Percentiles rank a stretch among this genome's conserved stretches.
Evolutionary conservation across 2,329 filamentous ascomycete species (phyloP).

Genomic region (Ascochyta viciae-villosae): DNA sequence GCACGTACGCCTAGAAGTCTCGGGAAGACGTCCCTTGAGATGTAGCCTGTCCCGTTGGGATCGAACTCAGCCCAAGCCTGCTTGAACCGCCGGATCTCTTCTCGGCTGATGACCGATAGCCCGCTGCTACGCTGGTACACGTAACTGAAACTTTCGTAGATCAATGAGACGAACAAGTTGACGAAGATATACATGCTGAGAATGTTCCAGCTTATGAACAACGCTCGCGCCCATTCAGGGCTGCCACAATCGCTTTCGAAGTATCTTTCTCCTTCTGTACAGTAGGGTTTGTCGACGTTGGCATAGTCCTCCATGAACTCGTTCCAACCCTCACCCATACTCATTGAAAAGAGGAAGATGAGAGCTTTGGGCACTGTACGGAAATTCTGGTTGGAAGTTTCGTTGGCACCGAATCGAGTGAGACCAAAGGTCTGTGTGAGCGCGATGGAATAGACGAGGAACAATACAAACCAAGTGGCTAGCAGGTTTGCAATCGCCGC

Average conservation of each 20-base stretch:
- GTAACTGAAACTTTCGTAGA: slow-evolving; percentile 99
- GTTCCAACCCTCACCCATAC: slow-evolving; percentile 96
- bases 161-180: slow-evolving; percentile 96
- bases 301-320: slow-evolving; percentile 96
- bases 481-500: slow-evolving; percentile 89
- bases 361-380: slow-evolving; percentile 92
- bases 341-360: slow-evolving; percentile 91
- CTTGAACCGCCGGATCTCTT: slow-evolving; percentile 96
- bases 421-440: slow-evolving; percentile 95
- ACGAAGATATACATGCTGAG: slow-evolving; percentile 99
- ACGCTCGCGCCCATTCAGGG: slow-evolving; percentile 80
- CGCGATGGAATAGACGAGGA: slow-evolving; percentile 94
- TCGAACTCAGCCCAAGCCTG: slow-evolving; percentile 98
- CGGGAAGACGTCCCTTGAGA: slow-evolving; percentile 88
- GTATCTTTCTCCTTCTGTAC: slow-evolving; percentile 74
- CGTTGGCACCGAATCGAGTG: slow-evolving; percentile 80
- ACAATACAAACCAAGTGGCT: slow-evolving; percentile 96
- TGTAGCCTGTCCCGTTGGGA: slow-evolving; percentile 88
- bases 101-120: slow-evolving; percentile 86
- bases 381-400: slow-evolving; percentile 85
- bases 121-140: slow-evolving; percentile 96
- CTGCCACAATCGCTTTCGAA: slow-evolving; percentile 94
- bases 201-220: slow-evolving; percentile 98
- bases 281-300: slow-evolving; percentile 77
- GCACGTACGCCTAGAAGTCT: slow-evolving; percentile 75